Evolutionary conservation across 1,284 basidiomycete species (phyloP), one percentile per base, ranked within the genome.

Genomic region (Austroboletus rostrupii): DNA sequence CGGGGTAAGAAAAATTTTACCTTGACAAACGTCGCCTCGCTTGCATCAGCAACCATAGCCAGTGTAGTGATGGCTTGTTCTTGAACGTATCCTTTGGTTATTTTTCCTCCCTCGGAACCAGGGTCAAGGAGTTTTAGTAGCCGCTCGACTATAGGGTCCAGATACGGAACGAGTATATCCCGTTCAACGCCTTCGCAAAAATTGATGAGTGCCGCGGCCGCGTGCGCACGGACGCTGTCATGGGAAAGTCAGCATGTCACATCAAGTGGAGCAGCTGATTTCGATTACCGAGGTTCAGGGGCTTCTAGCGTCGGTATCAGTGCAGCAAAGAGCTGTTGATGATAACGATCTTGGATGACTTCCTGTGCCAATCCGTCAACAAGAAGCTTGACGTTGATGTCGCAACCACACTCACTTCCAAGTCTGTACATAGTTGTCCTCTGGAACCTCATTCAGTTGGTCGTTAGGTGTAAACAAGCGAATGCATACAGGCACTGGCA

Each of bases 131-230:
- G 69, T 49, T 76, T 79, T 7, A 90, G 68, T 1, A 92, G 72
- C 0, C 85, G 77, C 57, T 83, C 81, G 26, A 93, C 84, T 55
- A 91, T 83, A 0, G 80, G 77, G 48, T 91, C 88, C 14, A 93
- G 77, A 64, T 89, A 90, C 0, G 85, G 85, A 1, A 85, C 59
- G 3, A 91, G 77, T 0, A 79, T 82, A 17, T 85, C 78, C n/a
- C 80, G 75, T 56, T 82, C 83, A 29, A 88, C 85, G 35, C 86
- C 86, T 64, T 92, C 86, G 67, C 88, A 93, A 68, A 92, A 92
- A 66, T 92, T 92, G 61, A 92, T 90, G n/a, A 92, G 73, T 0
- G 88, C 88, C 0, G 90, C 85, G 0, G 89, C 88, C 0, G 90
- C 88, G 57, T 93, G 91, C 0, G 88, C 76, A 53, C 90, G 88